Evolutionary conservation across 306 rosid genomes (phyloP), one percentile per base, ranked within the genome.

Genomic region (Echinosophora koreensis): DNA sequence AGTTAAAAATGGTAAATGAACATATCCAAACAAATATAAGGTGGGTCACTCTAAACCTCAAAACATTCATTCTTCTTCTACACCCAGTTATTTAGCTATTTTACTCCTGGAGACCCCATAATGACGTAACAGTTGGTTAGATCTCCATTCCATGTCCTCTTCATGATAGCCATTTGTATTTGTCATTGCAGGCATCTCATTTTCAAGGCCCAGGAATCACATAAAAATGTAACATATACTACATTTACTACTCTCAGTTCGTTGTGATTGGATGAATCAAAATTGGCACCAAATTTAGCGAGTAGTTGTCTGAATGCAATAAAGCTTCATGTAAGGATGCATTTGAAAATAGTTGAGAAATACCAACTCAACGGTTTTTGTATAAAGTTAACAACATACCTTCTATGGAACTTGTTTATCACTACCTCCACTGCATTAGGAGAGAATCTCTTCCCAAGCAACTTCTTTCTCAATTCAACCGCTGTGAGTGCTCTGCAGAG

Each of bases 401-500:
- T 91, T 83, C 73, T 88, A 64, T 80, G 84, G 73, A 92, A 86
- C 82, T 90, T 91, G 73, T 76, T 77, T 71, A 89, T 77, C 59
- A 92, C 91, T 60, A 77, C 91, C 65, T 89, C 97, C 65, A 88
- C 89, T 2, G 66, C 75, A 68, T 82, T 69, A 4, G 84, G 80
- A 82, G 90, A 83, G 82, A 90, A 82, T 73, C 71, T 69, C 86
- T 85, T 92, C 64, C 80, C 87, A 58, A 75, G 85, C 81, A 95
- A 72, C 77, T 92, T 92, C 86, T 89, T 95, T 86, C 84, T 84
- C 81, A 95, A 72, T 66, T 90, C 96, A 63, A 86, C 86, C 55
- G 90, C 87, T 17, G 97, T 89, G 87, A 85, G 90, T 81, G 96
- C 92, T 84, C 99, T 95, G 88, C 46, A 32, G 68, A 81, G 51